Conservation (phyloP, 78 protist species). For the Dictyostelium discoideum region dicty_2.7 NC_007088.5:8282001-8282500, state of each 20-base stretch:
- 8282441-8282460: not conserved
- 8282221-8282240: not conserved
- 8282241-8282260: not conserved
- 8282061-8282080: slow-evolving; percentile 1
- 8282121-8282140: too few species aligned
- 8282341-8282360: not conserved
- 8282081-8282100: not conserved
- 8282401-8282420: not conserved
- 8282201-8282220: not conserved
- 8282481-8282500: not conserved
- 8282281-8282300: not conserved
- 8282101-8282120: too few species aligned
- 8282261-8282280: not conserved
- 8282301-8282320: not conserved
- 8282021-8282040: slow-evolving; percentile 31
- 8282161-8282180: too few species aligned
- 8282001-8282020: not conserved
- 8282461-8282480: too few species aligned
- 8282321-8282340: not conserved
- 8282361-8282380: too few species aligned
- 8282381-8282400: too few species aligned
- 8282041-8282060: slow-evolving; percentile 60
- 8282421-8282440: not conserved
- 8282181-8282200: not conserved
- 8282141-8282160: too few species aligned